These are phyloP conservation scores for Jackrogersella multiformis DNA, from an alignment of 495 filamentous ascomycete genomes.

Conservation along the genomic window DNA sequence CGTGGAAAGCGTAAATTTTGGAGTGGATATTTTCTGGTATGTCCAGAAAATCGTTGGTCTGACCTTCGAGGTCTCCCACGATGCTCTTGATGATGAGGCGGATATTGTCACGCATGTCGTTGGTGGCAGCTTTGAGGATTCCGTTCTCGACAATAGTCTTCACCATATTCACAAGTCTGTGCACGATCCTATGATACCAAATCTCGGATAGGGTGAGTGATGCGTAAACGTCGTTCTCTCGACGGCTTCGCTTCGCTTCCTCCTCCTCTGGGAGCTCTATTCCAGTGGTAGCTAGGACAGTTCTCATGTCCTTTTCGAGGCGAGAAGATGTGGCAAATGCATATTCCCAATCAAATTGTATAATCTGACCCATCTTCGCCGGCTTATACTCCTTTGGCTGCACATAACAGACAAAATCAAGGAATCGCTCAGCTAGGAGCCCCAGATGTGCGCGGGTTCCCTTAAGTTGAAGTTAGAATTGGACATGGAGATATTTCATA, in stretches of 20 bases:
- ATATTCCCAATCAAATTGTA: conserved; percentile 50
- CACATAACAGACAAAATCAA: conserved; percentile 53
- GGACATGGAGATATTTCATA: background rate
- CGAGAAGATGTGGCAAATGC: conserved; percentile 39
- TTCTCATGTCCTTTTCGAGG: conserved; percentile 47
- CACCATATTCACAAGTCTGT: conserved; percentile 38
- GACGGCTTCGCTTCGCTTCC: background rate
- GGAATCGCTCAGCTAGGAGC: conserved; percentile 54
- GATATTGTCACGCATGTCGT: conserved; percentile 9
- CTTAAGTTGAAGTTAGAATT: conserved; percentile 39
- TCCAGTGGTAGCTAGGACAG: conserved; percentile 28
- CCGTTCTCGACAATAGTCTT: conserved; percentile 15
- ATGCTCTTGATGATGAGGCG: conserved; percentile 10
- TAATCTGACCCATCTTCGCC: conserved; percentile 44
- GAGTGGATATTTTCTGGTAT: conserved; percentile 29
- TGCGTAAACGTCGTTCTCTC: background rate
- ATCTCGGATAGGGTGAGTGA: conserved; percentile 37
- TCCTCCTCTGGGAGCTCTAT: background rate
- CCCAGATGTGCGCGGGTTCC: conserved; percentile 52
- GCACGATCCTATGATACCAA: conserved; percentile 28
- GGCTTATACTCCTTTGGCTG: conserved; percentile 56
- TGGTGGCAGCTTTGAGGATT: conserved; percentile 1
- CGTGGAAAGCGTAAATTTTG: conserved; percentile 38
- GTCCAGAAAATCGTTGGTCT: conserved; percentile 39
- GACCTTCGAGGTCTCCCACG: conserved; percentile 26